These are phyloP conservation scores for Nemania diffusa DNA, from an alignment of 2,329 filamentous ascomycete species.

Conservation along the genomic window DNA sequence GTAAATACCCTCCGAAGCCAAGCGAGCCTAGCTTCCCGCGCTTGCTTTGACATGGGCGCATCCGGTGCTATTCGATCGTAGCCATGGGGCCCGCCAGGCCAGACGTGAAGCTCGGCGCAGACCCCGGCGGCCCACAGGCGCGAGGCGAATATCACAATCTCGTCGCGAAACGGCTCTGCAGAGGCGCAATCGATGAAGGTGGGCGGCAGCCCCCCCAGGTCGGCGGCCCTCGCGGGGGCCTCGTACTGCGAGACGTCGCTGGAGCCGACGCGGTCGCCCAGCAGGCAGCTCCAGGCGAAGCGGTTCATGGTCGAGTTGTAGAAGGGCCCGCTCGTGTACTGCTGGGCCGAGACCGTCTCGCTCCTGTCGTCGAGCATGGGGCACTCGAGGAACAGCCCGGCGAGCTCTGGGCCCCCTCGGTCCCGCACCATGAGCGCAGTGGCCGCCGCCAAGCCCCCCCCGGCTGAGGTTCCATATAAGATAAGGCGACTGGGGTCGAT, in stretches of 20 bases:
- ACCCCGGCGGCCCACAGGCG: slow-evolving; percentile 50
- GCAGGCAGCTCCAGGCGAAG: slow-evolving; percentile 48
- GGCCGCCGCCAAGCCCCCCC: slow-evolving; percentile 66
- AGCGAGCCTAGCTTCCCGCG: slow-evolving; percentile 44
- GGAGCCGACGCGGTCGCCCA: slow-evolving; percentile 46
- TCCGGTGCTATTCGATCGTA: slow-evolving; percentile 48
- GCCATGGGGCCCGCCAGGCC: slow-evolving; percentile 49
- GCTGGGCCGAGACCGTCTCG: slow-evolving; percentile 45
- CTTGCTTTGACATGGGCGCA: slow-evolving; percentile 46
- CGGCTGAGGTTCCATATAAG: slow-evolving; percentile 65
- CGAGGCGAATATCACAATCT: slow-evolving; percentile 49
- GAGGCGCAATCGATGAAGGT: slow-evolving; percentile 52
- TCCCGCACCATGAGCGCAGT: slow-evolving; percentile 61
- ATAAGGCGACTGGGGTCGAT: slow-evolving; percentile 61
- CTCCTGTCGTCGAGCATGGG: slow-evolving; percentile 57
- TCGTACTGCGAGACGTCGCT: slow-evolving; percentile 47
- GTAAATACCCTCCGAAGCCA: slow-evolving; percentile 47
- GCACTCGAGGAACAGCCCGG: slow-evolving; percentile 53
- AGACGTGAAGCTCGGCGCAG: slow-evolving; percentile 51
- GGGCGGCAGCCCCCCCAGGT: slow-evolving; percentile 47
- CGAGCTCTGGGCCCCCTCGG: slow-evolving; percentile 48
- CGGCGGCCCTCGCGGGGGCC: slow-evolving; percentile 46
- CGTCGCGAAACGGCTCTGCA: slow-evolving; percentile 50
- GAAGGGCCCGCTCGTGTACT: slow-evolving; percentile 47
- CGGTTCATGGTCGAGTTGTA: slow-evolving; percentile 47